Evolutionary conservation across 306 rosid genomes (phyloP), one percentile per base, ranked within the genome.

Genomic region (Corylus americana): DNA sequence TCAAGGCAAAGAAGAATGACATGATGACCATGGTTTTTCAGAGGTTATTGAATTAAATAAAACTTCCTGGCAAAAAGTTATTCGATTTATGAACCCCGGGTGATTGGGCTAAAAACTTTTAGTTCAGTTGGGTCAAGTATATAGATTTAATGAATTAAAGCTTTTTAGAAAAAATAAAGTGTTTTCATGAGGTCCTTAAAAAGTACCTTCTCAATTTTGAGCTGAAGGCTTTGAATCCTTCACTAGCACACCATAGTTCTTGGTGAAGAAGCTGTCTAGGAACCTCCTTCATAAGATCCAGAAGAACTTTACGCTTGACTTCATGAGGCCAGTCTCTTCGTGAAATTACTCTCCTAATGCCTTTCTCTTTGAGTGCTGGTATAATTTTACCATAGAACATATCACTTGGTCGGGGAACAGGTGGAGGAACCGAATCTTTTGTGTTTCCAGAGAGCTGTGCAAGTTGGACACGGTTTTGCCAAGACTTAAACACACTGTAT

Each of bases 281-380:
- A 79, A 91, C 93, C 81, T 94, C 98, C 87, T 92, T 87, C 92
- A 94, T 94, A 81, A 94, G 97, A 85, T 94, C 98, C 77, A 92
- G 82, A 77, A 92, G 92, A 85, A 94, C 98, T 86, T 92, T 94
- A 74, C 91, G 86, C 85, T 94, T 94, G 80, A 94, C 98, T 85
- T 94, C 98, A 76, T 89, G 97, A 74, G 98, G 98, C 98, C 98
- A 94, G 82, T 94, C 98, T 85, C 98, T 92, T 71, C 98, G 90
- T 77, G 97, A 94, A 87, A 94, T 92, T 86, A 94, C 98, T 89
- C 98, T 92, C 82, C 91, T 92, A 80, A 94, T 94, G 80, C 98
- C 98, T 87, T 94, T 94, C 88, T 94, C 98, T 87, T 94, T 94
- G 57, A 94, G 97, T 79, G 98, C 98, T 29, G 98, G 98, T 80